Base-by-base conservation (phyloP, 192 early-diverging fungal genomes). In the Backusella tarrabulga region DNA sequence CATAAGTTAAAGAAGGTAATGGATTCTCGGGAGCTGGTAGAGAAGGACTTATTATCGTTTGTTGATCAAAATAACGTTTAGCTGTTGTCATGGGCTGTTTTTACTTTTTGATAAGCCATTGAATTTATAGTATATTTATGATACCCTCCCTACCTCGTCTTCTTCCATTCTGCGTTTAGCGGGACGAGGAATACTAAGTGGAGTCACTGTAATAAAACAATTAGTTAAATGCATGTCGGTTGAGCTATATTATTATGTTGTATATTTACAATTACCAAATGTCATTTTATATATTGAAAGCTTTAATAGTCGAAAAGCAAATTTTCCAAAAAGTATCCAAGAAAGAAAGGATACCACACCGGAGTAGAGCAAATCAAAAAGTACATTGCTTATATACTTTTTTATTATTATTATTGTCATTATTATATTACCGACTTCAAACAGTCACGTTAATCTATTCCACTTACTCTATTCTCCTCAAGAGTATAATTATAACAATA, bases 1-100 rank as follows among this genome's bases (percentile, higher is more conserved):
- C 74, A 68, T 75, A 75, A 9, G 74, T 75, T 14, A 75, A 68
- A 11, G 74, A 56, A 42, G 74, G 74, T 14, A 75, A 44, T 68
- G 12, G 0, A 29, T 50, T 50, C 42, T 72, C 42, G 21, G 71
- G 1, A 21, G 32, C 40, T 44, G 71, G 71, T 50, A 26, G 17
- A 72, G 23, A 19, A 3, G 71, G 71, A 19, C 42, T 50, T 17
- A 50, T 44, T 17, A 46, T 21, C 4, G 42, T 50, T 32, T 72
- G 71, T 7, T 32, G 44, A 44, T 72, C 71, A 72, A 72, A 72
- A 17, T 72, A 72, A 29, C 71, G 71, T 32, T 72, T 72, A 12
- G 23, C 26, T 46, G 44, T 34, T 50, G 42, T 26, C 6, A 32
- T 72, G 12, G 41, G 15, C 71, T 72, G 41, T 23, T 23, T 70